phyloP scores from a whole-genome alignment of 768 basidiomycete species.

The Cubamyces sp. region DNA sequence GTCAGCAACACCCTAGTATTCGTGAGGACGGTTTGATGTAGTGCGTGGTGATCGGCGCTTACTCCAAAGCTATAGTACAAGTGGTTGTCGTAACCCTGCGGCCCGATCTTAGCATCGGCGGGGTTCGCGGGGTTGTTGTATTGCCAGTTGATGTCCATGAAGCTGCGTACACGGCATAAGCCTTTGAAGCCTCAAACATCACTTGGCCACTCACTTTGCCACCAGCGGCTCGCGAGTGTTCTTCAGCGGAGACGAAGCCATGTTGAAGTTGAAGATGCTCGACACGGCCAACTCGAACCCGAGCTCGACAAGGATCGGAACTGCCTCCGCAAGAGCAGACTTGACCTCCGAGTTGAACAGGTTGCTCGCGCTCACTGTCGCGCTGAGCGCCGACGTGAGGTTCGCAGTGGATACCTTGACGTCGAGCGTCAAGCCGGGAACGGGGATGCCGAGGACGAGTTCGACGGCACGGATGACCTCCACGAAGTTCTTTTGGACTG shows the following conservation, averaged over 20 bases:
- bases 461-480: conserved; percentile 69
- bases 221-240: conserved; percentile 35
- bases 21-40: background rate
- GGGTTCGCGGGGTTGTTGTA: conserved; percentile 71
- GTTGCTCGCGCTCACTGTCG: conserved; percentile 17
- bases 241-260: conserved; percentile 28
- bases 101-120: conserved; percentile 66
- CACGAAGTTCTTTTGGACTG: conserved; percentile 76
- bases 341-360: conserved; percentile 37
- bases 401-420: conserved; percentile 35
- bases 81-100: conserved; percentile 79
- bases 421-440: conserved; percentile 25
- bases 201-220: conserved; percentile 41
- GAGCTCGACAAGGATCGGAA: conserved; percentile 42
- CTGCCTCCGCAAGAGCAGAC: conserved; percentile 39
- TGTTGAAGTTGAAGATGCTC: conserved; percentile 29
- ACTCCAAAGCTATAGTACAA: conserved; percentile 79
- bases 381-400: conserved; percentile 40
- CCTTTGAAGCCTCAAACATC: background rate
- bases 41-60: conserved; percentile 18
- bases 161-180: conserved; percentile 45
- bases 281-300: conserved; percentile 20
- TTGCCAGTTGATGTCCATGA: conserved; percentile 86
- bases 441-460: conserved; percentile 57
- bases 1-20: conserved; percentile 66